Evolutionary conservation across 371 early-diverging fungal species (phyloP), one percentile per base, ranked within the genome.

Genomic region (Apophysomyces ossiformis): DNA sequence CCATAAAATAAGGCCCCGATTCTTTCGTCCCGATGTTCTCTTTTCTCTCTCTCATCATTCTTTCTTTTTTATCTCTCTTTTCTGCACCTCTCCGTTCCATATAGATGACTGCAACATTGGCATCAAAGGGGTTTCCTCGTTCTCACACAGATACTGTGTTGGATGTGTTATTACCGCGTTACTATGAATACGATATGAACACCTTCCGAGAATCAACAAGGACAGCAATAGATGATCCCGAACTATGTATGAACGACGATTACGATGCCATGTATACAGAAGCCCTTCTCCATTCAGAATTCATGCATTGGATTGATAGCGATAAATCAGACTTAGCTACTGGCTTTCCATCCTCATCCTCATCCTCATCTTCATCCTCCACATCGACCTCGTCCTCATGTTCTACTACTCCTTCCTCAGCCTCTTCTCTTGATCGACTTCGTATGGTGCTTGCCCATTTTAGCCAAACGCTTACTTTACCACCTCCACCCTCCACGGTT

Each of bases 241-340:
- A 78, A 43, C 61, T 78, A 11, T 63, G 47, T 15, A 50, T 75
- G 66, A 74, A 66, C 15, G 75, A 75, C 35, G 74, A 75, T 58
- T 63, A 71, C 37, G 78, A 77, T 63, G 61, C 68, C 3, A n/a
- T 65, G 57, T 78, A 78, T 63, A 63, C 73, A 16, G 66, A 68
- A 12, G 65, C 69, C 7, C 50, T 78, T 26, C 58, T 75, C 39
- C 67, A 75, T 58, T 73, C 75, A 4, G 72, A 73, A 11, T 69
- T 78, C 32, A 37, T 69, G 37, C 66, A 67, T 0, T 70, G 68
- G 65, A 65, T 78, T 2, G 60, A 66, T 4, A 16, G 60, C 5
- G 45, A 63, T 37, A 32, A 50, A 21, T 11, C 54, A 50, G 21
- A 50, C 16, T 7, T 26, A 50, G 32, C 26, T n/a, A 44, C 57